phyloP scores from a whole-genome alignment of 2,329 filamentous ascomycete genomes.

The Hymenoscyphus linearis region DNA sequence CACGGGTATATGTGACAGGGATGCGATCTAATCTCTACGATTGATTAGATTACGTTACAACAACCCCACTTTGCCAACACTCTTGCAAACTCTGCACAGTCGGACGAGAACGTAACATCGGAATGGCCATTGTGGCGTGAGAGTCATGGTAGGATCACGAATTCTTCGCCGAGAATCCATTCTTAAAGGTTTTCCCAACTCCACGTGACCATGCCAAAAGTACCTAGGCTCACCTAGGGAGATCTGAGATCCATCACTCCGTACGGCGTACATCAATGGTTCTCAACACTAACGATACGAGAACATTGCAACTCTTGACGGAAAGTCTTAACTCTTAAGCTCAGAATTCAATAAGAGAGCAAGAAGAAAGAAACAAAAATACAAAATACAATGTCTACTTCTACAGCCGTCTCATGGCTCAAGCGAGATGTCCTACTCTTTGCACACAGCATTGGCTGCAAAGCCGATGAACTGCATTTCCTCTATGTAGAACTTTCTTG shows the following conservation, averaged over 20 bases:
- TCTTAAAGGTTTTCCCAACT: background rate
- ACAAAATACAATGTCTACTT: conserved; percentile 1
- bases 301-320: too few relatives aligned
- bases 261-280: too few relatives aligned
- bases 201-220: background rate
- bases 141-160: background rate
- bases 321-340: background rate
- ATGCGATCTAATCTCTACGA: conserved; percentile 7
- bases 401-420: conserved; percentile 4
- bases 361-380: background rate
- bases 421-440: conserved; percentile 5
- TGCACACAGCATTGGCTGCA: conserved; percentile 7
- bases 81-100: background rate
- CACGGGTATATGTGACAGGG: conserved; percentile 6
- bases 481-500: conserved; percentile 3
- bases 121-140: background rate
- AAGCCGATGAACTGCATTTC: conserved; percentile 7
- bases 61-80: conserved; percentile 3
- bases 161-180: background rate
- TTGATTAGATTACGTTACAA: conserved; percentile 8
- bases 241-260: too few relatives aligned
- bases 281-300: too few relatives aligned
- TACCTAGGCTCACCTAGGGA: background rate
- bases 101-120: background rate
- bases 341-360: background rate